These are phyloP conservation scores for Globisporangium iwayamae DNA, from an alignment of 352 stramenopile species.

Conservation along the genomic window DNA sequence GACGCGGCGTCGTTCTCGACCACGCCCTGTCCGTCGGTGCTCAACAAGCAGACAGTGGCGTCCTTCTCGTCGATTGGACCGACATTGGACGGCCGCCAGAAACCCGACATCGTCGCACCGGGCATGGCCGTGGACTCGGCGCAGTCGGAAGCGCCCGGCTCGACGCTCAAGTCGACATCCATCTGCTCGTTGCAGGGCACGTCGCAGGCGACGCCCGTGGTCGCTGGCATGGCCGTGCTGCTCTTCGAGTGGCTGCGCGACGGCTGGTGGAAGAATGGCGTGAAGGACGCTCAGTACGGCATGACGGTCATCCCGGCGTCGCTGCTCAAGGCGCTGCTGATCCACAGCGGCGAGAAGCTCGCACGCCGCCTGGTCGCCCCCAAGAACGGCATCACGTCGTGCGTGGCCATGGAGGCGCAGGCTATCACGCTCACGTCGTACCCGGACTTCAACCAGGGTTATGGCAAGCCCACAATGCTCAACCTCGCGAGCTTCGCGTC, in stretches of 20 bases:
- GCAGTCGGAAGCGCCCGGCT: conserved; percentile 52
- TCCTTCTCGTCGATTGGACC: conserved; percentile 83
- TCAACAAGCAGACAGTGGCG: conserved; percentile 73
- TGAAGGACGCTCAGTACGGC: conserved; percentile 43
- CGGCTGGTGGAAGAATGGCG: conserved; percentile 71
- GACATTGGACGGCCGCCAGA: conserved; percentile 79
- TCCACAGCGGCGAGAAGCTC: conserved; percentile 71
- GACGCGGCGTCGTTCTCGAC: conserved; percentile 42
- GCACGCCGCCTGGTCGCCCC: conserved; percentile 39
- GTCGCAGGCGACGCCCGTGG: conserved; percentile 71
- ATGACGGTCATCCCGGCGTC: conserved; percentile 63
- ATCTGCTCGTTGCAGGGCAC: conserved; percentile 78
- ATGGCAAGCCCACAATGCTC: conserved; percentile 76
- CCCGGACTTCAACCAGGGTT: conserved; percentile 75
- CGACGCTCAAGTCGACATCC: conserved; percentile 45
- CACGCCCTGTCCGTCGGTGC: conserved; percentile 45
- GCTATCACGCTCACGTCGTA: conserved; percentile 37
- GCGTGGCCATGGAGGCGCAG: conserved; percentile 27
- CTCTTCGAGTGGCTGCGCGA: conserved; percentile 79
- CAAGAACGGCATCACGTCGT: conserved; percentile 48
- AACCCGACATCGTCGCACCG: conserved; percentile 86
- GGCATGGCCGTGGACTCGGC: conserved; percentile 80
- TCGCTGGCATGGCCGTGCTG: conserved; percentile 70
- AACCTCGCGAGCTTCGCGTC: conserved; percentile 63
- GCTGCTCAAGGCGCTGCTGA: conserved; percentile 73